These are phyloP conservation scores for Aspergillus avenaceus DNA, from an alignment of 495 filamentous ascomycete species.

Conservation along the genomic window DNA sequence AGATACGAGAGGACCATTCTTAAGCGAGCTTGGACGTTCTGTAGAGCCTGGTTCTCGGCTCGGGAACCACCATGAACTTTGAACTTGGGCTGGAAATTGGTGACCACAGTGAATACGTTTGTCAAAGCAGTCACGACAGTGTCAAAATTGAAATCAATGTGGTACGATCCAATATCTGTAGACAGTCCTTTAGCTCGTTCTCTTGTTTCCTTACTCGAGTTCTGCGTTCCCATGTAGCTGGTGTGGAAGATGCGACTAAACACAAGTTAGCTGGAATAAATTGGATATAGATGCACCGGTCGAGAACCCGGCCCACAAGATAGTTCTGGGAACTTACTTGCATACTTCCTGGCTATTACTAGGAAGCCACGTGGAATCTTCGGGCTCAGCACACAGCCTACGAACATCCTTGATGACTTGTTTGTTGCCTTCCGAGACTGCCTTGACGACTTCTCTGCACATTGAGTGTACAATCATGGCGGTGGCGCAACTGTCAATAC, in stretches of 20 bases:
- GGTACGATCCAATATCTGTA: conserved; percentile 67
- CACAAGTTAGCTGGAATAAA: conserved; percentile 8
- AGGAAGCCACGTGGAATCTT: conserved; percentile 46
- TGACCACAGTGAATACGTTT: conserved; percentile 50
- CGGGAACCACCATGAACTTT: conserved; percentile 61
- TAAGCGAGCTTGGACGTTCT: conserved; percentile 76
- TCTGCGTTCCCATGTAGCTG: conserved; percentile 74
- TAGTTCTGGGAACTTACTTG: conserved; percentile 26
- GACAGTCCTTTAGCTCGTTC: conserved; percentile 65
- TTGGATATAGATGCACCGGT: too few relatives aligned
- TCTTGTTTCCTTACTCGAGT: conserved; percentile 69
- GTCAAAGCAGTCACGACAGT: conserved; percentile 51
- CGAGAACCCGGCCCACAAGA: too few relatives aligned
- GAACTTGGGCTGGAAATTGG: conserved; percentile 59
- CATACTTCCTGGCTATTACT: conserved; percentile 59
- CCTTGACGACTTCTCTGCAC: conserved; percentile 69
- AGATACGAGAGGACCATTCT: conserved; percentile 80
- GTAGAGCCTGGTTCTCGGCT: conserved; percentile 65
- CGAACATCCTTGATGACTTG: conserved; percentile 70
- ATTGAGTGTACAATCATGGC: conserved; percentile 72
- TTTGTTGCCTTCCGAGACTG: conserved; percentile 55
- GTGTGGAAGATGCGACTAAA: conserved; percentile 62
- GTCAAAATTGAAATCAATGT: conserved; percentile 76
- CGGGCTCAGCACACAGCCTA: conserved; percentile 54
- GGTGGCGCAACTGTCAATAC: conserved; percentile 62